A percentile compares a stretch with the other conserved stretches of the same genome.
These are phyloP conservation scores for Scheffersomyces parashehatae DNA, from an alignment of 1,139 yeast species.

Conservation along the genomic window DNA sequence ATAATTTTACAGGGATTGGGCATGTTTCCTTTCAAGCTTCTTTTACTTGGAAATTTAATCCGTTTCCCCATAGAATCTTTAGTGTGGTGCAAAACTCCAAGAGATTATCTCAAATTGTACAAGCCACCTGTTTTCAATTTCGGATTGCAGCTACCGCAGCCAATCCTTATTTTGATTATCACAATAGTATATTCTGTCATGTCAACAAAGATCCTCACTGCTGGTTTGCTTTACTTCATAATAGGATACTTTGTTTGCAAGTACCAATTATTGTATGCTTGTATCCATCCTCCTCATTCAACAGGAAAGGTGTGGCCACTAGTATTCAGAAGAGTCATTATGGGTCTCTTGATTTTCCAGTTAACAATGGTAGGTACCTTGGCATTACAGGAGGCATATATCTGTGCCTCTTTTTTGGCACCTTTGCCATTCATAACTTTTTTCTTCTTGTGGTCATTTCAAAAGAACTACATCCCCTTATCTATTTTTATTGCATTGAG, in stretches of 20 bases:
- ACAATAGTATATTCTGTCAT: slow-evolving; percentile 76
- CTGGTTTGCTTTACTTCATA: slow-evolving; percentile 72
- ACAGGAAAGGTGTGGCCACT: slow-evolving; percentile 90
- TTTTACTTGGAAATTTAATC: slow-evolving; percentile 48
- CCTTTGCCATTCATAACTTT: slow-evolving; percentile 76
- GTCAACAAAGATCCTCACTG: slow-evolving; percentile 71
- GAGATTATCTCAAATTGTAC: slow-evolving; percentile 67
- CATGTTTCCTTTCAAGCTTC: slow-evolving; percentile 70
- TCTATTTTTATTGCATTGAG: slow-evolving; percentile 84
- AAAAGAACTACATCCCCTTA: slow-evolving; percentile 76
- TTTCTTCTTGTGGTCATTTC: slow-evolving; percentile 75
- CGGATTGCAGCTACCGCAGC: slow-evolving; percentile 81
- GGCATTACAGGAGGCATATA: slow-evolving; percentile 75
- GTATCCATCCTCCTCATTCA: slow-evolving; percentile 86
- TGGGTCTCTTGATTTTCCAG: slow-evolving; percentile 76
- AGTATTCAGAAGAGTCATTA: slow-evolving; percentile 67
- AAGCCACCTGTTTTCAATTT: slow-evolving; percentile 80
- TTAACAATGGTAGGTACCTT: slow-evolving; percentile 90
- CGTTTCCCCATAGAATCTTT: slow-evolving; percentile 17
- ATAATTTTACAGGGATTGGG: slow-evolving; percentile 77
- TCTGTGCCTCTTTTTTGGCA: slow-evolving; percentile 65
- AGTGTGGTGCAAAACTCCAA: slow-evolving; percentile 48
- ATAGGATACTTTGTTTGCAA: slow-evolving; percentile 79
- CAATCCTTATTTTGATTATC: slow-evolving; percentile 71
- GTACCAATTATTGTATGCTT: slow-evolving; percentile 75